phyloP scores from a whole-genome alignment of 441 rosid genomes.

The Adansonia rubrostipa region DNA sequence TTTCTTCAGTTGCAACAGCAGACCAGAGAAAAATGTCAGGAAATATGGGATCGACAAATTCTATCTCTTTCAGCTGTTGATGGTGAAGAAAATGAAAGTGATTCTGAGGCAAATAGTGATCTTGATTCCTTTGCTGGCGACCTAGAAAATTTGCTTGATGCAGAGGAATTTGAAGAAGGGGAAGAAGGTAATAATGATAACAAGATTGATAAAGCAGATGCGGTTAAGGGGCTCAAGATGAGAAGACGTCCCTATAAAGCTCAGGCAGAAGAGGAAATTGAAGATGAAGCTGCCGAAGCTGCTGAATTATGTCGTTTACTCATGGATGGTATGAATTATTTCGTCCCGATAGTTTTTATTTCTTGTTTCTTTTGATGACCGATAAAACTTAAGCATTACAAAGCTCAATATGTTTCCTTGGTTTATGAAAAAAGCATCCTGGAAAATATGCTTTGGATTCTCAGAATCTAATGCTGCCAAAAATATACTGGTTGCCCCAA shows the following conservation, averaged over 20 bases:
- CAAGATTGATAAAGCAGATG: constrained; percentile 77
- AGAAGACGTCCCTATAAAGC: constrained; percentile 78
- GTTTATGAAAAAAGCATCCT: not conserved
- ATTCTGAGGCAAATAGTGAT: constrained; percentile 95
- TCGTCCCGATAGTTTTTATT: constrained; percentile 22
- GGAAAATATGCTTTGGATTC: not conserved
- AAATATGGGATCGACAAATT: constrained; percentile 97
- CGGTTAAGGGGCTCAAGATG: constrained; percentile 94
- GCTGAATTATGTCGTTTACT: constrained; percentile 93
- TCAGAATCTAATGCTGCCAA: not conserved
- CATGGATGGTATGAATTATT: constrained; percentile 79
- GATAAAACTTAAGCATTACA: not conserved
- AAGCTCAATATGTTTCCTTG: constrained; percentile 9
- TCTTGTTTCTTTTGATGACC: constrained; percentile 12
- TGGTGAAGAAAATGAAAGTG: constrained; percentile 90
- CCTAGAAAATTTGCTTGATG: constrained; percentile 96
- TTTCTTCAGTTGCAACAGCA: constrained; percentile 98
- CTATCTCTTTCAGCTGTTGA: constrained; percentile 83
- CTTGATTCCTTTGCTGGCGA: constrained; percentile 99
- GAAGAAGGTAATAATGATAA: constrained; percentile 66
- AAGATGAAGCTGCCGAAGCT: constrained; percentile 98
- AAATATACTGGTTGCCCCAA: not conserved
- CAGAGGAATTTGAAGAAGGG: constrained; percentile 90
- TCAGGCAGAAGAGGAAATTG: constrained; percentile 91
- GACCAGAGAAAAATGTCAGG: constrained; percentile 99